A percentile compares a stretch with the other conserved stretches of the same genome.
Conservation (phyloP, 345 rosid genomes). For the Angophora floribunda region DNA sequence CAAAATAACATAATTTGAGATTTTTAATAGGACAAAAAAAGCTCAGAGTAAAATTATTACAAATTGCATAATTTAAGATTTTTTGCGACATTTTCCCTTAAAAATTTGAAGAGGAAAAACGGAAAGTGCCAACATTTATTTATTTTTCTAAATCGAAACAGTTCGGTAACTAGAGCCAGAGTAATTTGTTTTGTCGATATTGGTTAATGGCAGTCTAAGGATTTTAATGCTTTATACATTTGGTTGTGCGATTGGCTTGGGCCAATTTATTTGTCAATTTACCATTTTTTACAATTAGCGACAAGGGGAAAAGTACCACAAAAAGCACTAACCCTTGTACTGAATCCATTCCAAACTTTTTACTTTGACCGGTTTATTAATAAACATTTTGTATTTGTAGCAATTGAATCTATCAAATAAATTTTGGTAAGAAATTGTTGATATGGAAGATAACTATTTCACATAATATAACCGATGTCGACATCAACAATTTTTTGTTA, state of each 20-base stretch:
- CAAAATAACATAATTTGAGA: too few species aligned
- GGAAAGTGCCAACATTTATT: neutral
- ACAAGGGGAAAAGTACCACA: too few species aligned
- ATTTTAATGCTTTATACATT: neutral
- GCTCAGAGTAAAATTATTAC: too few species aligned
- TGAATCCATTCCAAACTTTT: rapidly evolving
- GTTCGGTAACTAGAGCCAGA: neutral
- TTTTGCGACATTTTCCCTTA: too few species aligned
- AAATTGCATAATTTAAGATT: too few species aligned
- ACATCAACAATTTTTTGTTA: neutral
- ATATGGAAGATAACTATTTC: rapidly evolving
- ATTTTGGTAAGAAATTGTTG: too few species aligned
- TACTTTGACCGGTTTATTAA: too few species aligned
- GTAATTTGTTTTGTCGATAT: neutral
- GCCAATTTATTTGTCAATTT: neutral
- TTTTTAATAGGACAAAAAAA: too few species aligned
- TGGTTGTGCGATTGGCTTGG: neutral
- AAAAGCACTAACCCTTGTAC: too few species aligned
- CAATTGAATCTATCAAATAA: neutral
- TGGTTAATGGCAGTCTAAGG: neutral
- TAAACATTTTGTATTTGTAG: too few species aligned
- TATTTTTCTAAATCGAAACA: neutral
- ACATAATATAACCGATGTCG: rapidly evolving
- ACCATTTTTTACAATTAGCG: neutral
- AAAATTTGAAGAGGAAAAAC: too few species aligned